These are phyloP conservation scores for Penicillium sp. DNA, from an alignment of 2,329 filamentous ascomycete species.

Conservation along the genomic window DNA sequence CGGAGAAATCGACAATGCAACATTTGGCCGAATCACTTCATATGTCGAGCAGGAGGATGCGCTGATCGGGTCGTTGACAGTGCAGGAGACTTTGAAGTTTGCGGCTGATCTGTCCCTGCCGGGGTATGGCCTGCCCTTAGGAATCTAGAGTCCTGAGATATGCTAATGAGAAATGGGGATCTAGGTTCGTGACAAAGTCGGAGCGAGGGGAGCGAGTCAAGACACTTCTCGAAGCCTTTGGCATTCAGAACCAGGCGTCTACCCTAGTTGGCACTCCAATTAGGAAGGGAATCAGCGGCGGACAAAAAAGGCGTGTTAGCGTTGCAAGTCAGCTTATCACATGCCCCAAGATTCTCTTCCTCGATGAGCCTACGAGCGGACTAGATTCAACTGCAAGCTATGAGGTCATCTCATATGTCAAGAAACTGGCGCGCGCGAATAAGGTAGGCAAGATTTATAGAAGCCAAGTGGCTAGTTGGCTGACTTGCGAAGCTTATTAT, in stretches of 20 bases:
- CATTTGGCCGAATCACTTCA: constrained; percentile 69
- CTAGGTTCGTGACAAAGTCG: constrained; percentile 55
- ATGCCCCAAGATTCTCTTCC: constrained; percentile 77
- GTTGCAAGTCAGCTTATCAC: constrained; percentile 83
- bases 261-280: constrained; percentile 82
- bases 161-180: neutral
- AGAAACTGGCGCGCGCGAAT: constrained; percentile 67
- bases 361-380: constrained; percentile 84
- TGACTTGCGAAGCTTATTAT: constrained; percentile 64
- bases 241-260: constrained; percentile 70
- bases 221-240: constrained; percentile 72
- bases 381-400: constrained; percentile 77
- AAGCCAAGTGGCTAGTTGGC: neutral
- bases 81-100: constrained; percentile 78
- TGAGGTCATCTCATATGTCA: constrained; percentile 77
- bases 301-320: constrained; percentile 80
- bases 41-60: constrained; percentile 92
- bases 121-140: constrained; percentile 46
- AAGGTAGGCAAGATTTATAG: constrained; percentile 55
- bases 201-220: constrained; percentile 69
- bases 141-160: neutral
- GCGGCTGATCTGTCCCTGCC: constrained; percentile 70
- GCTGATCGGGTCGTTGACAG: constrained; percentile 78
- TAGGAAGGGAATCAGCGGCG: constrained; percentile 80
- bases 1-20: constrained; percentile 52